phyloP scores from a whole-genome alignment of 495 filamentous ascomycete genomes.

The Lindgomyces ingoldianus region DNA sequence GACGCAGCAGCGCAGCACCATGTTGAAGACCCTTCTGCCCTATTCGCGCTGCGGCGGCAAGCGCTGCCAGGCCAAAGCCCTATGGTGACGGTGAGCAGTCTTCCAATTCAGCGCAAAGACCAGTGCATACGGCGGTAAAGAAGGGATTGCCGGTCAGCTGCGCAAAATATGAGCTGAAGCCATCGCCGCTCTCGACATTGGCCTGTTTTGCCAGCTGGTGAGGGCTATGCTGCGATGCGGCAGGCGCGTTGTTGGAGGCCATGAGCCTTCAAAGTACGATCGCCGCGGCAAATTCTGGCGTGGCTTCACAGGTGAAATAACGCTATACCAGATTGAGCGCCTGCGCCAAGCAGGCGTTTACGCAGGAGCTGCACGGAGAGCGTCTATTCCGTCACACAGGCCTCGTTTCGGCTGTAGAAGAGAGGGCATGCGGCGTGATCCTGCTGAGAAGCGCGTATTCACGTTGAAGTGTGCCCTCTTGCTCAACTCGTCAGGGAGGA shows the following conservation, averaged over 20 bases:
- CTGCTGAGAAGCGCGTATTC: neutral
- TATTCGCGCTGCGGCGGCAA: slow-evolving; percentile 75
- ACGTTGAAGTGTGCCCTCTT: neutral
- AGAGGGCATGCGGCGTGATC: neutral
- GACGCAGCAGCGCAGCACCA: slow-evolving; percentile 69
- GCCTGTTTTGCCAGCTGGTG: slow-evolving; percentile 29
- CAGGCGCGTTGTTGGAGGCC: slow-evolving; percentile 29
- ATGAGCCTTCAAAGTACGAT: slow-evolving; percentile 9
- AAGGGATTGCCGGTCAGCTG: slow-evolving; percentile 67
- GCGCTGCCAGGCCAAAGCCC: slow-evolving; percentile 83
- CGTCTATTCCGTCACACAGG: neutral
- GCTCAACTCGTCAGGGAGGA: neutral
- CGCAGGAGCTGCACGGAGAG: slow-evolving; percentile 2
- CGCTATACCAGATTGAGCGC: slow-evolving; percentile 11
- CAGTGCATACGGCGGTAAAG: slow-evolving; percentile 61
- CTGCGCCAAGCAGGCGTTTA: slow-evolving; percentile 6
- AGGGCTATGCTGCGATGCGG: slow-evolving; percentile 12
- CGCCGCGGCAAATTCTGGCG: neutral
- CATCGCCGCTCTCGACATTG: slow-evolving; percentile 27
- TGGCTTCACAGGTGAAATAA: neutral
- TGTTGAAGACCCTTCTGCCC: slow-evolving; percentile 71
- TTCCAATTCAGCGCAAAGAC: neutral
- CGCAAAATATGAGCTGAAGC: slow-evolving; percentile 42
- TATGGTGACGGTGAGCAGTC: slow-evolving; percentile 38
- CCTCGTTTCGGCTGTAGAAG: neutral